These are phyloP conservation scores for Entomortierella chlamydospora DNA, from an alignment of 192 early-diverging fungal species.

Conservation along the genomic window DNA sequence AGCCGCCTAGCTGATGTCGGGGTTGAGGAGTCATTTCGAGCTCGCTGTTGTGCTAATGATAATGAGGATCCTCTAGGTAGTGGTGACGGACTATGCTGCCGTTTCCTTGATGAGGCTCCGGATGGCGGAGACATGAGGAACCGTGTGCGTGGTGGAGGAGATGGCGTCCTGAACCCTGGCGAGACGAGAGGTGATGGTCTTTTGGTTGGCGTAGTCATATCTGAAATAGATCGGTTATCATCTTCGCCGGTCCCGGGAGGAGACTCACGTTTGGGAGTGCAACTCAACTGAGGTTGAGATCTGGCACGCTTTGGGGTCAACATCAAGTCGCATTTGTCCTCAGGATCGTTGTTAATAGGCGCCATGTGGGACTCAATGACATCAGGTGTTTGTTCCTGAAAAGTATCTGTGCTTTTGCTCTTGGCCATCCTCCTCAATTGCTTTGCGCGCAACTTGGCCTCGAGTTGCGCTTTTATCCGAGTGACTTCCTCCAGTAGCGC, in stretches of 20 bases:
- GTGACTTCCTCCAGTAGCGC: conserved; percentile 21
- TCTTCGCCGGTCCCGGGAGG: not conserved
- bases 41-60: not conserved
- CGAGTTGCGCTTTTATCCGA: conserved; percentile 24
- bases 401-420: not conserved
- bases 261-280: not conserved
- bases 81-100: conserved; percentile 52
- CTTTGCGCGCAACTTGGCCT: conserved; percentile 23
- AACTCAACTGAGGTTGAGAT: not conserved
- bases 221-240: not conserved
- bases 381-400: not conserved
- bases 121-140: conserved; percentile 43
- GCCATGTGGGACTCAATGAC: not conserved
- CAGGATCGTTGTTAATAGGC: not conserved
- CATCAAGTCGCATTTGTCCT: not conserved
- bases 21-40: not conserved
- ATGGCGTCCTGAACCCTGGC: conserved; percentile 42
- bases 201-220: conserved; percentile 18
- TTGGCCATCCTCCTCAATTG: conserved; percentile 10
- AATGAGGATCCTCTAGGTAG: conserved; percentile 11
- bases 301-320: not conserved
- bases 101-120: conserved; percentile 26
- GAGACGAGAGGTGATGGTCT: conserved; percentile 23
- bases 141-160: conserved; percentile 36
- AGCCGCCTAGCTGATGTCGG: not conserved